These are phyloP conservation scores for Pythium coloratum DNA, from an alignment of 352 stramenopile species.

Conservation along the genomic window DNA sequence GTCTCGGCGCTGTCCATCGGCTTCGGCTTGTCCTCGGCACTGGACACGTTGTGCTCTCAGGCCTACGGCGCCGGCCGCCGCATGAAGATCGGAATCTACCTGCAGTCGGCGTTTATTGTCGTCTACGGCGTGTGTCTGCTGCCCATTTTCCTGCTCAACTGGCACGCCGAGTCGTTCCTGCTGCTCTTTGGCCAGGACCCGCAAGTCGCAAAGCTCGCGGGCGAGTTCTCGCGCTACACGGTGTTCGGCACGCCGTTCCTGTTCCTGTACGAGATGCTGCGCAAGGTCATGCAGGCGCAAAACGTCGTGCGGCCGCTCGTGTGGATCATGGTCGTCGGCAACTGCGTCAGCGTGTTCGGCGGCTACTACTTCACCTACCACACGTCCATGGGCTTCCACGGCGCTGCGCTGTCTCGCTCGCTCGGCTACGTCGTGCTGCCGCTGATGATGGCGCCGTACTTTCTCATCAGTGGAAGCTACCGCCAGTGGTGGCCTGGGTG, in stretches of 20 bases:
- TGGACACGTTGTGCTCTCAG: slow-evolving; percentile 83
- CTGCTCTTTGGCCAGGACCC: slow-evolving; percentile 51
- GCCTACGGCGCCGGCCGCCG: slow-evolving; percentile 60
- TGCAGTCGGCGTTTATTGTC: slow-evolving; percentile 63
- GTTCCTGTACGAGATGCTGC: slow-evolving; percentile 74
- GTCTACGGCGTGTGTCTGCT: slow-evolving; percentile 45
- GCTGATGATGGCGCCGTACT: slow-evolving; percentile 54
- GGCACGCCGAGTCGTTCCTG: slow-evolving; percentile 57
- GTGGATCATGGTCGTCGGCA: slow-evolving; percentile 49
- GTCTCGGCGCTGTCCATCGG: slow-evolving; percentile 68
- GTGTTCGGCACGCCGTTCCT: slow-evolving; percentile 76
- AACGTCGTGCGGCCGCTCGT: slow-evolving; percentile 71
- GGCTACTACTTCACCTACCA: slow-evolving; percentile 78
- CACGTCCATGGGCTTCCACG: slow-evolving; percentile 65
- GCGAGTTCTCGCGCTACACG: slow-evolving; percentile 56
- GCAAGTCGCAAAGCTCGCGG: slow-evolving; percentile 50
- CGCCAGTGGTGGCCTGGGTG: slow-evolving; percentile 48
- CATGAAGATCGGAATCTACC: slow-evolving; percentile 75
- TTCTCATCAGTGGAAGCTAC: slow-evolving; percentile 37
- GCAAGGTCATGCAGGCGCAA: slow-evolving; percentile 72
- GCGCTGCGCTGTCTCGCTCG: slow-evolving; percentile 63
- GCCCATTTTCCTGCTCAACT: slow-evolving; percentile 61
- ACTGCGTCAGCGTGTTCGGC: slow-evolving; percentile 59
- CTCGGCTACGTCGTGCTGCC: slow-evolving; percentile 59
- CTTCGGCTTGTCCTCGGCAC: slow-evolving; percentile 67